phyloP scores from a whole-genome alignment of 2,329 filamentous ascomycete genomes.

The Corynespora cassiicola region DNA sequence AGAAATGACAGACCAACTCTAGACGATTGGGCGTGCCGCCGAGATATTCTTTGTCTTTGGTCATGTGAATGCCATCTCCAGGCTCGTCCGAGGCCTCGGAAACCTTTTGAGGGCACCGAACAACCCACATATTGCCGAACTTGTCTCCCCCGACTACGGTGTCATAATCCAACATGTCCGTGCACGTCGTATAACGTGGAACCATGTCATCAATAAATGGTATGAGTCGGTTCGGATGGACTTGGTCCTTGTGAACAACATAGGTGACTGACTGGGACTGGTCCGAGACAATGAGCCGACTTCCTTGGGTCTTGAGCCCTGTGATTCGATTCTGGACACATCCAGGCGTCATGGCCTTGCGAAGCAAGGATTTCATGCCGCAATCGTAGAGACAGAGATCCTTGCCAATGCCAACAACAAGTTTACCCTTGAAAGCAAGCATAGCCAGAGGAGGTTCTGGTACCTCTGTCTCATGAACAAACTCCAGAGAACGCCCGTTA shows the following conservation, averaged over 20 bases:
- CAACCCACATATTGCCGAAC: conserved; percentile 94
- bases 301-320: conserved; percentile 87
- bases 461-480: conserved; percentile 95
- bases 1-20: conserved; percentile 86
- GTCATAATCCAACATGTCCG: conserved; percentile 97
- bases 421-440: conserved; percentile 87
- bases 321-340: conserved; percentile 84
- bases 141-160: conserved; percentile 95
- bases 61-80: conserved; percentile 86
- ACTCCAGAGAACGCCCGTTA: conserved; percentile 85
- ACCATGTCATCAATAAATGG: conserved; percentile 92
- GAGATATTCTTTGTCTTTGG: conserved; percentile 88
- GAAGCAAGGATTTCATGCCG: conserved; percentile 88
- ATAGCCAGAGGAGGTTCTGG: conserved; percentile 90
- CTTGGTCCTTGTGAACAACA: conserved; percentile 83
- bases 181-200: conserved; percentile 87
- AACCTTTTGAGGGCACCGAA: conserved; percentile 84
- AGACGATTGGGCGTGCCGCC: conserved; percentile 87
- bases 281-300: conserved; percentile 89
- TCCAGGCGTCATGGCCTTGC: conserved; percentile 80
- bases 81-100: conserved; percentile 93
- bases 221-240: conserved; percentile 85
- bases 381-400: conserved; percentile 89
- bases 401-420: conserved; percentile 84
- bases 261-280: conserved; percentile 91